Conservation (phyloP, 768 basidiomycete genomes). For the Tricholoma flavovirens region DNA sequence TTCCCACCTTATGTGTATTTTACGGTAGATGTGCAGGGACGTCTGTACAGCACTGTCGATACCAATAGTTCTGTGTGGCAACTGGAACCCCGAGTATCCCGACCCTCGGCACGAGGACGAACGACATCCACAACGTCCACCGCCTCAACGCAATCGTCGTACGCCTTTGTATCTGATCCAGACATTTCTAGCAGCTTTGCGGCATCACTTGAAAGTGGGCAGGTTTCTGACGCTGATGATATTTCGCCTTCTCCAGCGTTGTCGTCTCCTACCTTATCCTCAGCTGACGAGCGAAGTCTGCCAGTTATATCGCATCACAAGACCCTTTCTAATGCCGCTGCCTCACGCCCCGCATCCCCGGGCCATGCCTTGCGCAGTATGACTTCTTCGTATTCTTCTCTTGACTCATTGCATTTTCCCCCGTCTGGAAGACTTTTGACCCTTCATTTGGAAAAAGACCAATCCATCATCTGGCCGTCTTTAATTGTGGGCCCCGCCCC, state of each 20-base stretch:
- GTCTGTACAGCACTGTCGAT: slow-evolving; percentile 66
- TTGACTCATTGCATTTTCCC: slow-evolving; percentile 61
- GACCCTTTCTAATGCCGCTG: slow-evolving; percentile 23
- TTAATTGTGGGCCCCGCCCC: slow-evolving; percentile 73
- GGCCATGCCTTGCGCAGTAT: slow-evolving; percentile 49
- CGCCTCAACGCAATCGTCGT: slow-evolving; percentile 74
- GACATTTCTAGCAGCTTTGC: slow-evolving; percentile 84
- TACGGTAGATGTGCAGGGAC: slow-evolving; percentile 43
- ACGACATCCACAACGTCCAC: slow-evolving; percentile 74
- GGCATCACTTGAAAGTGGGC: slow-evolving; percentile 71
- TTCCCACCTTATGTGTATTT: not conserved
- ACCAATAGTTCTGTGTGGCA: slow-evolving; percentile 69
- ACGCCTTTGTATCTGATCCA: slow-evolving; percentile 76
- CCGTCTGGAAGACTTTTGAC: slow-evolving; percentile 67
- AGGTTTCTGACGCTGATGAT: slow-evolving; percentile 70
- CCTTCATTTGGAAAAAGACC: slow-evolving; percentile 74
- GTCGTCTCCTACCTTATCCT: slow-evolving; percentile 56
- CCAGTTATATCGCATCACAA: slow-evolving; percentile 25
- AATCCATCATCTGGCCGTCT: slow-evolving; percentile 79
- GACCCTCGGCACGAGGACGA: slow-evolving; percentile 56
- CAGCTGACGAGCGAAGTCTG: slow-evolving; percentile 46
- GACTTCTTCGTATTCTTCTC: slow-evolving; percentile 71
- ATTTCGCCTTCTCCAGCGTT: slow-evolving; percentile 49
- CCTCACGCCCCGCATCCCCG: slow-evolving; percentile 54
- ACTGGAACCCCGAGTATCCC: slow-evolving; percentile 60